phyloP scores from a whole-genome alignment of 148 eudicot species.

The Salicornia ramosissima region DNA sequence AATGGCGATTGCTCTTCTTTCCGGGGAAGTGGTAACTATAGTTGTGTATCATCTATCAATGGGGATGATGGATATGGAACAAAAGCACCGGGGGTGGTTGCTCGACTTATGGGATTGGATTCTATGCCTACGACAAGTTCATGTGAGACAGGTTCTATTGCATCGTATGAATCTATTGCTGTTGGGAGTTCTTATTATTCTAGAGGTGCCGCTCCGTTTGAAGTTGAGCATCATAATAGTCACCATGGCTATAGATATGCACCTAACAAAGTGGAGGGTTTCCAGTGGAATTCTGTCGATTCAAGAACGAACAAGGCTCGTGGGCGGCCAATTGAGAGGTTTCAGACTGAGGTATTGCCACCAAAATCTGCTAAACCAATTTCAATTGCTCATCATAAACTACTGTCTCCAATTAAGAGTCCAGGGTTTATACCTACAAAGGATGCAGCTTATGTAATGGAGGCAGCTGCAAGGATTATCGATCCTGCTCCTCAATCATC shows the following conservation, averaged over 20 bases:
- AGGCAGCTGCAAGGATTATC: slow-evolving; percentile 76
- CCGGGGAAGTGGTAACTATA: slow-evolving; percentile 40
- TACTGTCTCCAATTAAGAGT: slow-evolving; percentile 84
- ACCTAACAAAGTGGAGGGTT: slow-evolving; percentile 41
- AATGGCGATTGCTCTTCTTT: slow-evolving; percentile 36
- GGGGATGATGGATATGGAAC: slow-evolving; percentile 54
- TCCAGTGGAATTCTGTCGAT: slow-evolving; percentile 44
- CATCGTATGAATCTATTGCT: slow-evolving; percentile 46
- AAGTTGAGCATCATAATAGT: slow-evolving; percentile 38
- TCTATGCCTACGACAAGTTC: slow-evolving; percentile 61
- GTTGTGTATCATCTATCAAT: slow-evolving; percentile 38
- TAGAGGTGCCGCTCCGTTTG: slow-evolving; percentile 33
- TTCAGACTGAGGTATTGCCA: slow-evolving; percentile 81
- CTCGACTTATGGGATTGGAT: slow-evolving; percentile 97
- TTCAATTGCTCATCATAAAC: slow-evolving; percentile 62
- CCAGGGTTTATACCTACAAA: slow-evolving; percentile 76
- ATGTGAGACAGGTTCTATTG: slow-evolving; percentile 45
- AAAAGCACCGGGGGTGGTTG: slow-evolving; percentile 89
- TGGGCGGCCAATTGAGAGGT: slow-evolving; percentile 68
- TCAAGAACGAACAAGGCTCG: slow-evolving; percentile 42
- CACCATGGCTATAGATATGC: slow-evolving; percentile 33
- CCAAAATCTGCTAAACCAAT: slow-evolving; percentile 84
- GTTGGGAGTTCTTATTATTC: slow-evolving; percentile 41
- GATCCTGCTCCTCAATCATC: slow-evolving; percentile 57
- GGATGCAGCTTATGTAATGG: slow-evolving; percentile 72